Percentiles rank a stretch among this genome's conserved stretches.
Conservation (phyloP, 495 filamentous ascomycete genomes). For the Lepidopterella palustris region DNA sequence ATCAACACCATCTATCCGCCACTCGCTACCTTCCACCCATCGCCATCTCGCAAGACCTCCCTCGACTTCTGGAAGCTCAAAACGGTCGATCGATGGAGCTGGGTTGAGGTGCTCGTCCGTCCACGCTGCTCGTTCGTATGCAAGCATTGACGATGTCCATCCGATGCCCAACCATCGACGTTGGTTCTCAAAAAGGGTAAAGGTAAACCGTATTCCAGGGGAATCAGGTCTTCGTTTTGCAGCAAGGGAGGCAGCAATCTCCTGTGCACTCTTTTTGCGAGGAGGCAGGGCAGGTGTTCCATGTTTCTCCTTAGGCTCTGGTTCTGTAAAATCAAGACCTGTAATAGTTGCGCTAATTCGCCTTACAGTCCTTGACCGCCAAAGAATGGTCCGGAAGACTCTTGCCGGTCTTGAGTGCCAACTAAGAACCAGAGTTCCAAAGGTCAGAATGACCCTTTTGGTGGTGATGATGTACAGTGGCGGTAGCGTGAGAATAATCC, state of each 20-base stretch:
- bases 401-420: slow-evolving; percentile 88
- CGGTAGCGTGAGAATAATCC: slow-evolving; percentile 74
- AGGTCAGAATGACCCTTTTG: slow-evolving; percentile 66
- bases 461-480: slow-evolving; percentile 82
- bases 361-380: slow-evolving; percentile 74
- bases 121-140: slow-evolving; percentile 84
- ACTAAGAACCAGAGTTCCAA: slow-evolving; percentile 75
- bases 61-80: slow-evolving; percentile 80
- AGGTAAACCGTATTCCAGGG: slow-evolving; percentile 86
- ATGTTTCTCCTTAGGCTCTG: slow-evolving; percentile 3
- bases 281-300: slow-evolving; percentile 19
- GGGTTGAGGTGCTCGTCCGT: slow-evolving; percentile 91
- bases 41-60: slow-evolving; percentile 76
- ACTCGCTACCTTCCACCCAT: slow-evolving; percentile 79
- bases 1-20: slow-evolving; percentile 75
- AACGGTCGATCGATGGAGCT: slow-evolving; percentile 69
- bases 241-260: slow-evolving; percentile 31
- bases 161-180: slow-evolving; percentile 90
- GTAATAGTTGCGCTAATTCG: slow-evolving; percentile 61
- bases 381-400: slow-evolving; percentile 80
- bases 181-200: slow-evolving; percentile 94
- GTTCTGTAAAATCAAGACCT: slow-evolving; percentile 61
- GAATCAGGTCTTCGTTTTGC: slow-evolving; percentile 49
- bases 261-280: slow-evolving; percentile 28
- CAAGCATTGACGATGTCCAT: slow-evolving; percentile 86